phyloP scores from a whole-genome alignment of 2,329 filamentous ascomycete species.

The Penicillium sp. region DNA sequence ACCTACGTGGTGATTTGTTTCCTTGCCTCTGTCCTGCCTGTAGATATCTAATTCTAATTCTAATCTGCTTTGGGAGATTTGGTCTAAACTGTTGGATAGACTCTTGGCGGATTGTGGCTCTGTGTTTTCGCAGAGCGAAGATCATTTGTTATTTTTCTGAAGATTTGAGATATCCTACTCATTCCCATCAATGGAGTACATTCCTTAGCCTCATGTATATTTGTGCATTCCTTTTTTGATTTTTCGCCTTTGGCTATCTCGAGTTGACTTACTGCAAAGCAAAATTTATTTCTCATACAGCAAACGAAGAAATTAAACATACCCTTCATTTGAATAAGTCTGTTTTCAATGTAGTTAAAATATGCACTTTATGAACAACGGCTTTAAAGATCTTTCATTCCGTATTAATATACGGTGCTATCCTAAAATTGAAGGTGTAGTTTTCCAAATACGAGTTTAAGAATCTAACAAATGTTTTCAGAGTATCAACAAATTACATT shows the following conservation, averaged over 20 bases:
- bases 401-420: too few relatives aligned
- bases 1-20: constrained; percentile 16
- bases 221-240: neutral
- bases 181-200: constrained; percentile 32
- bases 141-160: constrained; percentile 5
- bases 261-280: neutral
- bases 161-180: neutral
- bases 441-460: neutral
- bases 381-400: too few relatives aligned
- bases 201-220: constrained; percentile 21
- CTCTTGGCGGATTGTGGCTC: constrained; percentile 1
- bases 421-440: neutral
- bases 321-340: neutral
- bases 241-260: neutral
- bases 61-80: constrained; percentile 22
- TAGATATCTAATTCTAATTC: constrained; percentile 40
- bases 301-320: neutral
- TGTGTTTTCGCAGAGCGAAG: constrained; percentile 4
- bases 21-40: constrained; percentile 20
- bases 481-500: neutral
- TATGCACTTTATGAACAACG: too few relatives aligned
- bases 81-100: constrained; percentile 10
- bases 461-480: neutral
- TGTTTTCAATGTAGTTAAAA: neutral
- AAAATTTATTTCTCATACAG: neutral